Percentiles rank a stretch among this genome's conserved stretches.
Conservation (phyloP, 306 rosid species). For the Acacia melanoxylon region DNA sequence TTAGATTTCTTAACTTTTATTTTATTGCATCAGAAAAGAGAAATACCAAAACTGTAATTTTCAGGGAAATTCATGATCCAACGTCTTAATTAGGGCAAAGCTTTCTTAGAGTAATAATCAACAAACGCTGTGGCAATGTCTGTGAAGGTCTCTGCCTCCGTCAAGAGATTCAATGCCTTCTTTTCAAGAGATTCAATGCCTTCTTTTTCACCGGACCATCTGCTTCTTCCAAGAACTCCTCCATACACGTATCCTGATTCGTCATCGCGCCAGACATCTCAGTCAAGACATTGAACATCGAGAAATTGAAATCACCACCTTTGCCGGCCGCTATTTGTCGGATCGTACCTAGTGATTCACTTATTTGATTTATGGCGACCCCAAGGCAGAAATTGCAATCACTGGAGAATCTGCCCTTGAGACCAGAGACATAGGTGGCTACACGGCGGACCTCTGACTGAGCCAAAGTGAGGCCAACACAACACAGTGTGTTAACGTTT, state of each 20-base stretch:
- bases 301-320: constrained; percentile 42
- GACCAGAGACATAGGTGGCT: constrained; percentile 56
- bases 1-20: too few species aligned
- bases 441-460: constrained; percentile 45
- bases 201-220: constrained; percentile 59
- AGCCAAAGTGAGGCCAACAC: constrained; percentile 63
- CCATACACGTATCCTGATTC: constrained; percentile 85
- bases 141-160: constrained; percentile 60
- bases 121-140: constrained; percentile 85
- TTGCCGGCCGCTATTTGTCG: constrained; percentile 45
- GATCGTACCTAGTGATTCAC: constrained; percentile 82
- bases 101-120: constrained; percentile 50
- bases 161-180: constrained; percentile 44
- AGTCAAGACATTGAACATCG: constrained; percentile 90
- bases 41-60: too few species aligned
- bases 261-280: constrained; percentile 95
- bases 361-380: constrained; percentile 75
- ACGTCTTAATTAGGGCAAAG: constrained; percentile 26
- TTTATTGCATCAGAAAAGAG: too few species aligned
- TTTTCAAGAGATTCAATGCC: constrained; percentile 44
- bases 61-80: neutral
- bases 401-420: constrained; percentile 43
- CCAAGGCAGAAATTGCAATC: constrained; percentile 77
- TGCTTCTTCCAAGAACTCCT: constrained; percentile 63
- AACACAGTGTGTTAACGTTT: constrained; percentile 65